A percentile compares a stretch with the other conserved stretches of the same genome.
These are phyloP conservation scores for Puccinia novopanici DNA, from an alignment of 1,284 basidiomycete genomes.

Conservation along the genomic window DNA sequence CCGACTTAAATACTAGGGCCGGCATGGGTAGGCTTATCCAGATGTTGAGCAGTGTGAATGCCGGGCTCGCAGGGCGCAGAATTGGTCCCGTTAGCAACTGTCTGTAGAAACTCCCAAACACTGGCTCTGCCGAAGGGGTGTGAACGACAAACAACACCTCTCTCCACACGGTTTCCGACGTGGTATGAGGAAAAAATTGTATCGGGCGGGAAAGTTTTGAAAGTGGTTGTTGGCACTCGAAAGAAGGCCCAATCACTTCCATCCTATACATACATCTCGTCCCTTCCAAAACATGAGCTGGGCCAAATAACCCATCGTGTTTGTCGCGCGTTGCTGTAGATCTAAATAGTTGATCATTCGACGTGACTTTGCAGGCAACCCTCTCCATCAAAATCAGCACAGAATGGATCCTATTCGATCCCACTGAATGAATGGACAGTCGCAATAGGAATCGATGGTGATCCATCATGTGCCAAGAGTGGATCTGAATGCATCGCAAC, in stretches of 20 bases:
- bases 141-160: not conserved
- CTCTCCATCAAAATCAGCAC: not conserved
- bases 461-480: not conserved
- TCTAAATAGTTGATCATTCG: constrained; percentile 18
- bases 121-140: not conserved
- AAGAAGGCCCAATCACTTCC: not conserved
- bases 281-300: too few relatives aligned
- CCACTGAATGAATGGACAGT: too few relatives aligned
- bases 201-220: constrained; percentile 26
- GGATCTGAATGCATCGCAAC: not conserved
- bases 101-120: constrained; percentile 38
- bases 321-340: constrained; percentile 14
- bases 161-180: constrained; percentile 24
- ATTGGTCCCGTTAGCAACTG: not conserved
- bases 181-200: not conserved
- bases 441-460: too few relatives aligned
- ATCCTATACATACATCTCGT: not conserved
- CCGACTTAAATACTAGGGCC: constrained; percentile 14
- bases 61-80: not conserved
- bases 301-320: constrained; percentile 23
- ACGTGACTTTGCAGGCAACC: not conserved
- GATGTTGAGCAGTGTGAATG: not conserved
- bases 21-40: not conserved
- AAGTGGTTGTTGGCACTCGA: not conserved
- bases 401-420: not conserved